Percentiles rank a stretch among this genome's conserved stretches.
Evolutionary conservation across 148 eudicot species (phyloP).

Genomic region (Persicaria maculosa): DNA sequence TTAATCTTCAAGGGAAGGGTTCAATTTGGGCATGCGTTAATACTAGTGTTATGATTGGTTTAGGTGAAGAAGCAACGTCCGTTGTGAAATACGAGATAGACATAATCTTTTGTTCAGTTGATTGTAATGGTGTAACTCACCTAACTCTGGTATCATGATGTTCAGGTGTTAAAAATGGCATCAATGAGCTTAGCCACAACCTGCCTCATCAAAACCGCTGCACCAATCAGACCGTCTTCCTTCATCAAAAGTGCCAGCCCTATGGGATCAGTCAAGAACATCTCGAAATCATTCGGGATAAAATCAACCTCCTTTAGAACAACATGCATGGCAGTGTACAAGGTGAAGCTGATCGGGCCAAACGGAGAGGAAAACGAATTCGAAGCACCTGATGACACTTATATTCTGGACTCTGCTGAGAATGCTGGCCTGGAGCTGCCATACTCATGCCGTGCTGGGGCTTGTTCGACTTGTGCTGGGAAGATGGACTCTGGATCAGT

Average conservation of each 20-base stretch:
- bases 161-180: slow-evolving; percentile 25
- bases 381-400: slow-evolving; percentile 40
- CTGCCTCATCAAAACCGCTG: slow-evolving; percentile 19
- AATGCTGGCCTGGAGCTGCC: slow-evolving; percentile 68
- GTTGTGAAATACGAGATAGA: neutral
- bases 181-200: slow-evolving; percentile 22
- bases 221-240: slow-evolving; percentile 11
- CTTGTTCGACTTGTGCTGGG: slow-evolving; percentile 88
- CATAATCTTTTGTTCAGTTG: neutral
- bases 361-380: slow-evolving; percentile 38
- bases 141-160: neutral
- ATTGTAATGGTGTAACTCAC: neutral
- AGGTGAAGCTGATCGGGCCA: slow-evolving; percentile 38
- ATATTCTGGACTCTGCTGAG: slow-evolving; percentile 51
- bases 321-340: slow-evolving; percentile 33
- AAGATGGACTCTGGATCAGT: slow-evolving; percentile 43
- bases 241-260: slow-evolving; percentile 21
- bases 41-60: neutral
- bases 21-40: neutral
- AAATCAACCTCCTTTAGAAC: slow-evolving; percentile 26
- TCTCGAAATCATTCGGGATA: slow-evolving; percentile 33
- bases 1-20: neutral
- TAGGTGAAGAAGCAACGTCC: neutral
- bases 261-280: slow-evolving; percentile 23
- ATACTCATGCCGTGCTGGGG: slow-evolving; percentile 86